phyloP scores from a whole-genome alignment of 306 rosid species.

The Alnus rubra region DNA sequence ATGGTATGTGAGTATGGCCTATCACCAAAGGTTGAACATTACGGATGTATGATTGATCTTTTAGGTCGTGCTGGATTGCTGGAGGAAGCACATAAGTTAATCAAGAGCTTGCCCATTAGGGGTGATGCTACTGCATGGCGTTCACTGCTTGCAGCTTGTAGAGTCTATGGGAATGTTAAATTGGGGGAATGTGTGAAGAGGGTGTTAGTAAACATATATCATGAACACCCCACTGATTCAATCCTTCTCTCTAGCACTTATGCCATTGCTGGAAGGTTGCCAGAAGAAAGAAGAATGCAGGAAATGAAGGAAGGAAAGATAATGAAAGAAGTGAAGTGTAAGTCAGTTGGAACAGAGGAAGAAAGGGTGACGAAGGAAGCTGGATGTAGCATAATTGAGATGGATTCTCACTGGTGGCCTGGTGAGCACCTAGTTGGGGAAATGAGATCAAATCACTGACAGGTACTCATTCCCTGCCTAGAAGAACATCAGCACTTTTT shows the following conservation, averaged over 20 bases:
- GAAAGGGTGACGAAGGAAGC: conserved; percentile 49
- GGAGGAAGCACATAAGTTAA: conserved; percentile 60
- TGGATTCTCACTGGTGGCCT: conserved; percentile 28
- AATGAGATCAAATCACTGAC: background rate
- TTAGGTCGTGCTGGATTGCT: conserved; percentile 76
- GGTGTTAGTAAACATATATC: conserved; percentile 38
- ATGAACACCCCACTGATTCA: conserved; percentile 65
- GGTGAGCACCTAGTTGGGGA: conserved; percentile 10
- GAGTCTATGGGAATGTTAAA: conserved; percentile 58
- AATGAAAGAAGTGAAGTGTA: conserved; percentile 20
- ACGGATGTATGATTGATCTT: conserved; percentile 70
- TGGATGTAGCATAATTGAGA: conserved; percentile 62
- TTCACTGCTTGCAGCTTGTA: conserved; percentile 65
- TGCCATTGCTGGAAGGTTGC: conserved; percentile 64
- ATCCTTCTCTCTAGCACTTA: conserved; percentile 65
- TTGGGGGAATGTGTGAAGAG: conserved; percentile 55
- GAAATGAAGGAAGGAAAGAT: conserved; percentile 36
- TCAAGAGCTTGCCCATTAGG: conserved; percentile 55
- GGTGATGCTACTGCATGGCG: conserved; percentile 73
- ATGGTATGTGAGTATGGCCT: conserved; percentile 56
- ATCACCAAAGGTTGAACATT: conserved; percentile 62
- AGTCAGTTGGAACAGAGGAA: conserved; percentile 15
- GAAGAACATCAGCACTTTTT: background rate
- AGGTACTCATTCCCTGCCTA: background rate
- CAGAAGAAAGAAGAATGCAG: conserved; percentile 40